These are phyloP conservation scores for Crucihimalaya himalaica DNA, from an alignment of 345 rosid genomes.

Conservation along the genomic window DNA sequence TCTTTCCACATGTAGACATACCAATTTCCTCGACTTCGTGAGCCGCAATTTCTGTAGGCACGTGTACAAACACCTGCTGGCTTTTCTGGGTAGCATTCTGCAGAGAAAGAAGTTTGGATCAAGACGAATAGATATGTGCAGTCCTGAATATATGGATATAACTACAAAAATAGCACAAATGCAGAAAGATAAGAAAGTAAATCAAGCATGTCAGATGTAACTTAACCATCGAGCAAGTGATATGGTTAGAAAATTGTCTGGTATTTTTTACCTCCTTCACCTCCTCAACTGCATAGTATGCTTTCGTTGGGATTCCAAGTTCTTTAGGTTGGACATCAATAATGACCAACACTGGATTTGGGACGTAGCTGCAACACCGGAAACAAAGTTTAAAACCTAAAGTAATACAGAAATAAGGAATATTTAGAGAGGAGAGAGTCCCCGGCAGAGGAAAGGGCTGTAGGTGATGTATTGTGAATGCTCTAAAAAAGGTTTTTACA, in stretches of 20 bases:
- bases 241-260: not conserved
- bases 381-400: conserved; percentile 11
- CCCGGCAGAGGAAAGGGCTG: no score
- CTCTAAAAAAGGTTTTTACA: not conserved
- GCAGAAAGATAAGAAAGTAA: conserved; percentile 1
- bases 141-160: not conserved
- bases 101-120: not conserved
- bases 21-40: conserved; percentile 94
- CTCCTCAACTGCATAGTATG: conserved; percentile 72
- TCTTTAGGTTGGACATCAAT: conserved; percentile 89
- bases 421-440: not conserved
- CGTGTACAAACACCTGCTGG: conserved; percentile 80
- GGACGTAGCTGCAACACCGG: conserved; percentile 66
- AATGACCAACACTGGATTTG: conserved; percentile 83
- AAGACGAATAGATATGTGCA: not conserved
- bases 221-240: not conserved
- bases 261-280: conserved; percentile 47
- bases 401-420: not conserved
- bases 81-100: conserved; percentile 95
- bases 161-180: not conserved
- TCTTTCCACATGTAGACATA: conserved; percentile 36
- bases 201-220: not conserved
- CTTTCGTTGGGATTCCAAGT: conserved; percentile 86
- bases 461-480: no score
- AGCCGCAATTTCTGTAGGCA: conserved; percentile 80